phyloP scores from a whole-genome alignment of 192 early-diverging fungal species.

The Umbelopsis ramanniana region DNA sequence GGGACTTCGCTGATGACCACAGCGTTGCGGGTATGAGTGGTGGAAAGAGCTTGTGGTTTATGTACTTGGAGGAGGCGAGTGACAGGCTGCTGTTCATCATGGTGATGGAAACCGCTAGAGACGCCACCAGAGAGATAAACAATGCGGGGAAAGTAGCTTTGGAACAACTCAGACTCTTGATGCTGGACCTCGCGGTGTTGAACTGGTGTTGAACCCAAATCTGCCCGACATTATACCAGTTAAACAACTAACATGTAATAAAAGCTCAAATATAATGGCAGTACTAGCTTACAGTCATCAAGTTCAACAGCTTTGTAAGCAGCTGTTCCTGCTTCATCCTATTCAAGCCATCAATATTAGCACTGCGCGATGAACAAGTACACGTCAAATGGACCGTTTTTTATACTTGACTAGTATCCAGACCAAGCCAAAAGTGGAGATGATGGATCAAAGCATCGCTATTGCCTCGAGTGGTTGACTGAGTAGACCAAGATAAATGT shows the following conservation, averaged over 20 bases:
- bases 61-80: constrained; percentile 62
- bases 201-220: constrained; percentile 63
- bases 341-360: not conserved
- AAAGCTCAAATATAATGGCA: not conserved
- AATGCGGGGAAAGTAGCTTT: constrained; percentile 68
- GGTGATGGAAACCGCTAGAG: constrained; percentile 73
- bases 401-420: constrained; percentile 67
- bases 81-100: constrained; percentile 47
- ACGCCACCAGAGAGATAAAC: constrained; percentile 69
- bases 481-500: not conserved
- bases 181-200: constrained; percentile 84
- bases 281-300: constrained; percentile 62
- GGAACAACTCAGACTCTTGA: constrained; percentile 65
- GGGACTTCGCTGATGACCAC: constrained; percentile 69
- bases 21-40: constrained; percentile 44
- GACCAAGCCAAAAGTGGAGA: constrained; percentile 86
- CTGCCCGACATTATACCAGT: constrained; percentile 32
- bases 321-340: constrained; percentile 80
- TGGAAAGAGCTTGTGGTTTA: constrained; percentile 40
- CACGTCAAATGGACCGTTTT: constrained; percentile 14
- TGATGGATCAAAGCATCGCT: constrained; percentile 69
- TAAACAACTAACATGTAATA: not conserved
- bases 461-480: constrained; percentile 67
- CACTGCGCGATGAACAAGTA: not conserved
- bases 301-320: constrained; percentile 85